Percentiles rank a stretch among this genome's conserved stretches.
Evolutionary conservation across 1,284 basidiomycete genomes (phyloP).

Genomic region (Paramarasmius palmivorus): DNA sequence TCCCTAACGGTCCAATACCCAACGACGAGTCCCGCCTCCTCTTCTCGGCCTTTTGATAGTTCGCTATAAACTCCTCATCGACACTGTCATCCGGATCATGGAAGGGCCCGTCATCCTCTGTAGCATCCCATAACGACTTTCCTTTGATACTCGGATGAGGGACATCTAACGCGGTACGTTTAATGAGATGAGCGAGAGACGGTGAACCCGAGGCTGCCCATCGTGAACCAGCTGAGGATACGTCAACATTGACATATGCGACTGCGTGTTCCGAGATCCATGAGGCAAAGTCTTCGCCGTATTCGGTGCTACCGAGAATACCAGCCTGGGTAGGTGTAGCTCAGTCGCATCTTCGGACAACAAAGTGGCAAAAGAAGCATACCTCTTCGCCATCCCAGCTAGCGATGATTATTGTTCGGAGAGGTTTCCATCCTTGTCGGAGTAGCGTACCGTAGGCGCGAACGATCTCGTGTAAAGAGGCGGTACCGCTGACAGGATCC

Average conservation of each 20-base stretch:
- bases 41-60: neutral
- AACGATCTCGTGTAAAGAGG: conserved; percentile 71
- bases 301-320: conserved; percentile 79
- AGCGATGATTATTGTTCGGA: conserved; percentile 77
- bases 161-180: conserved; percentile 55
- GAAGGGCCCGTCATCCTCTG: conserved; percentile 37
- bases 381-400: conserved; percentile 84
- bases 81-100: conserved; percentile 21
- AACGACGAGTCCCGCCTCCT: neutral
- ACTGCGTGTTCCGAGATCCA: conserved; percentile 73
- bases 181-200: conserved; percentile 50
- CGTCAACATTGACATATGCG: conserved; percentile 77
- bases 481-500: conserved; percentile 84
- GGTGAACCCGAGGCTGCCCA: no score
- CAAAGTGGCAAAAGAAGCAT: conserved; percentile 9
- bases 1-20: conserved; percentile 43
- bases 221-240: conserved; percentile 56
- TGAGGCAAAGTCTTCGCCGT: conserved; percentile 78
- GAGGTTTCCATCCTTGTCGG: conserved; percentile 75
- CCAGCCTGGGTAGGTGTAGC: conserved; percentile 52
- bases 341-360: neutral
- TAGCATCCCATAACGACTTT: conserved; percentile 53
- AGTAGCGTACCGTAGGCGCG: conserved; percentile 70
- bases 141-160: conserved; percentile 46
- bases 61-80: neutral